Base-by-base conservation (phyloP, 1,284 basidiomycete genomes). In the Cryptococcus neoformans region DNA sequence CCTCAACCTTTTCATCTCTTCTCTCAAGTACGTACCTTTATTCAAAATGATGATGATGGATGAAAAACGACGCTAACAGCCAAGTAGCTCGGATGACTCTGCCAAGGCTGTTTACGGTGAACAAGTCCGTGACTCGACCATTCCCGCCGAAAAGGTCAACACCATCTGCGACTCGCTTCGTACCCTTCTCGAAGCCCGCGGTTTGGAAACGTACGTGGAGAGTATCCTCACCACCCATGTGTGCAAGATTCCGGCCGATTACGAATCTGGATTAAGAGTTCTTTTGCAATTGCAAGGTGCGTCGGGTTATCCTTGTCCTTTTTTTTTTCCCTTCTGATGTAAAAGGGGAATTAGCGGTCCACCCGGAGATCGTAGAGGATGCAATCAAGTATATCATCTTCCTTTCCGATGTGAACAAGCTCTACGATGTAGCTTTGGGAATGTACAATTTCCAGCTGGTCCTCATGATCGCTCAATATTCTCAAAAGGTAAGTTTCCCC, bases 351-450 rank as follows among this genome's bases (percentile, higher is more conserved):
- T 17, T 17, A 92, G 90, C 85, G 34, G 81, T 80, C 8, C 83
- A 90, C 62, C 84, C 87, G 0, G 82, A 85, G 41, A 78, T 92
- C 0, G 90, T 96, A 4, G 92, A 98, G 70, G 93, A 97, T 56
- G 95, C 95, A 2, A 89, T 98, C 68, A 97, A 95, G 74, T 99
- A 99, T 70, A 89, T 99, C 74, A 96, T 99, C 74, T 99, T 98
- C 82, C 83, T 99, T 37, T 92, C 92, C 14, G 92, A 98, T 69
- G 92, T 93, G 0, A 87, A 99, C 67, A 84, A 83, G 60, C 83
- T 99, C 2, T 99, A 94, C 78, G 87, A 98, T 72, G 89, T 90
- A 5, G 96, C 96, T 1, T 83, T 99, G 28, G 95, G 96, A 28
- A 98, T 98, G 92, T 99, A 99, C 76, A 92, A 99, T 76, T 97